These are phyloP conservation scores for Daldinia vernicosa DNA, from an alignment of 495 filamentous ascomycete genomes.

Conservation along the genomic window DNA sequence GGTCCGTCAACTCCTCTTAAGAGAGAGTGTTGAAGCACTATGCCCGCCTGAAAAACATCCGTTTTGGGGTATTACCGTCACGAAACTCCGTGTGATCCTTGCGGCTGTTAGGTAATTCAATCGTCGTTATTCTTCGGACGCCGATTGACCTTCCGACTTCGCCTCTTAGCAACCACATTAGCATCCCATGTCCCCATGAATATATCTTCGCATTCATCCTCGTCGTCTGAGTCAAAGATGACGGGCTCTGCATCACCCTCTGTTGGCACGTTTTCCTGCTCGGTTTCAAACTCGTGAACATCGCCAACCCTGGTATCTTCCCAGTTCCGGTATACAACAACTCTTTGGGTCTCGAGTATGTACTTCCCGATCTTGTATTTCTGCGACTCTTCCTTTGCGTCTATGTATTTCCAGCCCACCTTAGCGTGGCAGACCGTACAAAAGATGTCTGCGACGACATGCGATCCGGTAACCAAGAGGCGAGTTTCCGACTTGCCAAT, in stretches of 20 bases:
- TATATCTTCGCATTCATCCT: slow-evolving; percentile 94
- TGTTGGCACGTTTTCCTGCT: slow-evolving; percentile 9
- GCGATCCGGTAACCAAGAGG: slow-evolving; percentile 79
- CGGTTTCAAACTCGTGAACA: slow-evolving; percentile 27
- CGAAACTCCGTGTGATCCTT: slow-evolving; percentile 20
- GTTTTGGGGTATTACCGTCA: slow-evolving; percentile 25
- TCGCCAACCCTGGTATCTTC: slow-evolving; percentile 59
- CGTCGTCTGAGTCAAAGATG: slow-evolving; percentile 90
- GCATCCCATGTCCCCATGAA: slow-evolving; percentile 89
- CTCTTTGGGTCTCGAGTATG: slow-evolving; percentile 87
- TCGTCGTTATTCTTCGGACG: slow-evolving; percentile 26
- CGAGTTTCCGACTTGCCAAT: slow-evolving; percentile 67
- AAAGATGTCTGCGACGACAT: slow-evolving; percentile 68
- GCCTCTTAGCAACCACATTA: slow-evolving; percentile 68
- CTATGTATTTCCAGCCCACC: slow-evolving; percentile 94
- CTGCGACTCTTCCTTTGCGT: slow-evolving; percentile 81
- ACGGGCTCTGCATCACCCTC: slow-evolving; percentile 49
- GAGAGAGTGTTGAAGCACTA: neutral
- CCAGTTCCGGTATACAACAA: slow-evolving; percentile 72
- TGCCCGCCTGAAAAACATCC: neutral
- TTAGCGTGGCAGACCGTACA: slow-evolving; percentile 69
- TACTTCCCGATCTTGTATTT: slow-evolving; percentile 96
- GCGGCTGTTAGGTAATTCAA: slow-evolving; percentile 4
- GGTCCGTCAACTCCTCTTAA: slow-evolving; percentile 2
- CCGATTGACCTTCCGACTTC: slow-evolving; percentile 62